These are phyloP conservation scores for Exophiala xenobiotica DNA, from an alignment of 2,329 filamentous ascomycete species.

Conservation along the genomic window DNA sequence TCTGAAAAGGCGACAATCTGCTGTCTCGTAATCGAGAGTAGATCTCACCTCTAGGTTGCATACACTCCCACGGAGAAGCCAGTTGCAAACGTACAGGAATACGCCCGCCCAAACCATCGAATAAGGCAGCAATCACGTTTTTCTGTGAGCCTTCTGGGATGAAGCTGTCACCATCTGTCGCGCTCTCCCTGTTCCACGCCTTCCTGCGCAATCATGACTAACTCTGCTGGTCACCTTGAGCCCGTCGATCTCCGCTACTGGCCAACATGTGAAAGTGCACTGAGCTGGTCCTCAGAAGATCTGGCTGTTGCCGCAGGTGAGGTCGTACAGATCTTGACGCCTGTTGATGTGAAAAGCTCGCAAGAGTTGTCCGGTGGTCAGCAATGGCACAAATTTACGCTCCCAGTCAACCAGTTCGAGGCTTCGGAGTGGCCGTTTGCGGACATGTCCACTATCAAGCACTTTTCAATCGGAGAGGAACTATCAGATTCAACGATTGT, in stretches of 20 bases:
- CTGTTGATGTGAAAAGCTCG: constrained; percentile 20
- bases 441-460: constrained; percentile 45
- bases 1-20: too few relatives aligned
- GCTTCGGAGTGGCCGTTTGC: constrained; percentile 50
- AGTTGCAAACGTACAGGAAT: too few relatives aligned
- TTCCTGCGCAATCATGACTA: too few relatives aligned
- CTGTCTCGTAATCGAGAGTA: too few relatives aligned
- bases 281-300: constrained; percentile 61
- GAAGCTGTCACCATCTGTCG: too few relatives aligned
- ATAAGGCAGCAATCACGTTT: too few relatives aligned
- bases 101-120: too few relatives aligned
- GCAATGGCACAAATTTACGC: constrained; percentile 41
- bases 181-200: too few relatives aligned
- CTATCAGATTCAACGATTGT: constrained; percentile 53
- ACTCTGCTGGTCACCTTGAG: constrained; percentile 19
- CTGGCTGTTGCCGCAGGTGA: constrained; percentile 59
- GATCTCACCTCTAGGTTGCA: too few relatives aligned
- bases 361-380: constrained; percentile 23
- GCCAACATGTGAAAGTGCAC: constrained; percentile 52
- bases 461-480: constrained; percentile 60
- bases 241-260: constrained; percentile 45
- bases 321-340: constrained; percentile 53
- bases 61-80: too few relatives aligned
- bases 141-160: too few relatives aligned
- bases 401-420: constrained; percentile 55